phyloP scores from a whole-genome alignment of 306 rosid species.

The Prinsepia uniflora region DNA sequence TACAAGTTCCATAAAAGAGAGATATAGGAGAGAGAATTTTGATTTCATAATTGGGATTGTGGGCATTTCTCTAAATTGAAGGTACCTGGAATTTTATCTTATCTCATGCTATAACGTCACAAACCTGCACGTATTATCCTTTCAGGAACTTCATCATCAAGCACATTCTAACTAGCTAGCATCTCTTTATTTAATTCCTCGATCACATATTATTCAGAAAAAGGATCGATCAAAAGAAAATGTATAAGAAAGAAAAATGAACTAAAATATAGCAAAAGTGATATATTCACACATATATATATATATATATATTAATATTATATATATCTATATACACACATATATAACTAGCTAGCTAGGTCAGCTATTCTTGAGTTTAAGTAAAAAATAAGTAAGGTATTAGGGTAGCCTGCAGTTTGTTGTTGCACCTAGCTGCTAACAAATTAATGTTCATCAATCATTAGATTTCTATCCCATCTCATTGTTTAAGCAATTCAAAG shows the following conservation, averaged over 20 bases:
- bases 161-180: too few relatives aligned
- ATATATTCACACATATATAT: not conserved
- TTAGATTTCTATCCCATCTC: not conserved
- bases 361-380: not conserved
- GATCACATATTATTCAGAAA: not conserved
- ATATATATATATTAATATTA: too few relatives aligned
- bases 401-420: not conserved
- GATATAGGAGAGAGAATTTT: not conserved
- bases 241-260: not conserved
- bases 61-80: not conserved
- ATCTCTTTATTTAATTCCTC: not conserved
- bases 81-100: not conserved
- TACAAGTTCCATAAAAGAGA: conserved; percentile 7
- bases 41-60: not conserved
- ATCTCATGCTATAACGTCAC: not conserved
- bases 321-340: not conserved
- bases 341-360: not conserved
- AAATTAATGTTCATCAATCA: not conserved
- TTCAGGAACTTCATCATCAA: not conserved
- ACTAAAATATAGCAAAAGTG: not conserved
- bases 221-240: too few relatives aligned
- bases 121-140: not conserved
- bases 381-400: not conserved
- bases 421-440: not conserved
- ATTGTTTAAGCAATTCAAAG: not conserved